Evolutionary conservation across 169 alveolate genomes (phyloP).

Genomic region (Plasmodium vivax): DNA sequence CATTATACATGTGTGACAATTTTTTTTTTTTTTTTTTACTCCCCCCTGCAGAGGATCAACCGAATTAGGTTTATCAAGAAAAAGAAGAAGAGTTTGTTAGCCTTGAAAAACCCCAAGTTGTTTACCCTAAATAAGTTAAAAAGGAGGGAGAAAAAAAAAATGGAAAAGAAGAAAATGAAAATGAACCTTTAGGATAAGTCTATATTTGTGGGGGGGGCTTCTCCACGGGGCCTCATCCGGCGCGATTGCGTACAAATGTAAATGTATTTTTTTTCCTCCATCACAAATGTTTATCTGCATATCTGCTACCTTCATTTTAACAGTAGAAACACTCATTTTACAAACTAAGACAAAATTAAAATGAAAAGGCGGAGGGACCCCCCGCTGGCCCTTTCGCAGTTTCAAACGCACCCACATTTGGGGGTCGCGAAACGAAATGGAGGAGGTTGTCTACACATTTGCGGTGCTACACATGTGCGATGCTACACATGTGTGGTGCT

Average conservation of each 20-base stretch:
- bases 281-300: background rate
- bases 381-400: background rate
- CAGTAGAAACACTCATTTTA: background rate
- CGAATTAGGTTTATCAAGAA: constrained; percentile 45
- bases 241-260: background rate
- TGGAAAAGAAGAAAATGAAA: constrained; percentile 22
- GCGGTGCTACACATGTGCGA: background rate
- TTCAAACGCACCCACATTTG: background rate
- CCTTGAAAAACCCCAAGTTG: constrained; percentile 46
- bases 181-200: constrained; percentile 19
- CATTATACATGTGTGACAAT: background rate
- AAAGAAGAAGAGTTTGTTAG: constrained; percentile 32
- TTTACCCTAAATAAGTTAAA: constrained; percentile 21
- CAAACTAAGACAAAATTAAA: too few relatives aligned
- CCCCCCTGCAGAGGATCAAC: constrained; percentile 27
- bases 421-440: background rate
- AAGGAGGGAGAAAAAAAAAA: constrained; percentile 49
- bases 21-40: constrained; percentile 3
- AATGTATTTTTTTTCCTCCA: background rate
- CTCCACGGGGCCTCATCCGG: background rate
- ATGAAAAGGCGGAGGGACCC: background rate
- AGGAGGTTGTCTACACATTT: background rate
- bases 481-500: background rate
- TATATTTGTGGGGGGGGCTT: background rate
- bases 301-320: background rate